Conservation (phyloP, 1,284 basidiomycete genomes). For the Tilletia walkeri region DNA sequence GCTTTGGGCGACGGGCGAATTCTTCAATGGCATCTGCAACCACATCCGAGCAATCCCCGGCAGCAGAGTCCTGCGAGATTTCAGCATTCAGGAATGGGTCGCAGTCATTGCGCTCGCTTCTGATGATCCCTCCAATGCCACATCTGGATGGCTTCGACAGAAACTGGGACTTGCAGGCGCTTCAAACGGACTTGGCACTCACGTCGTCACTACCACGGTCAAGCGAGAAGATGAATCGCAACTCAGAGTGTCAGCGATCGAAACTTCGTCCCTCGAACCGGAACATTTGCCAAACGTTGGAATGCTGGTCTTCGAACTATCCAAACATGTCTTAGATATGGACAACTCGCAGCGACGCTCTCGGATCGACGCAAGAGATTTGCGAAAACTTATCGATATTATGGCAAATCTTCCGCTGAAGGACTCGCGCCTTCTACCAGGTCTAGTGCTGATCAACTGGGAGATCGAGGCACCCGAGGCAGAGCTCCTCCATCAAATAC, state of each 20-base stretch:
- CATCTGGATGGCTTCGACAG: slow-evolving; percentile 5
- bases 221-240: not conserved
- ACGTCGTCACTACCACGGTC: not conserved
- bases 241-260: not conserved
- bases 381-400: slow-evolving; percentile 6
- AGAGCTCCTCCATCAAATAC: not conserved
- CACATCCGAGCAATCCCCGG: not conserved
- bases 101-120: not conserved
- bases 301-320: slow-evolving; percentile 6
- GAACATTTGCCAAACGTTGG: not conserved
- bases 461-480: not conserved
- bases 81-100: slow-evolving; percentile 8
- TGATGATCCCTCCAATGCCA: slow-evolving; percentile 1
- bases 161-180: not conserved
- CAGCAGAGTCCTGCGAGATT: not conserved
- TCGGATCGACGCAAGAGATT: not conserved
- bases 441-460: slow-evolving; percentile 10
- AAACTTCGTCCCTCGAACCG: not conserved
- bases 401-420: not conserved
- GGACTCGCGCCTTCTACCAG: not conserved
- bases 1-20: slow-evolving; percentile 5
- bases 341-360: not conserved
- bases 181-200: not conserved
- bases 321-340: slow-evolving; percentile 3
- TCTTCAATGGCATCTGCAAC: not conserved